These are phyloP conservation scores for Vigna nakashimae DNA, from an alignment of 306 rosid species.

Conservation along the genomic window DNA sequence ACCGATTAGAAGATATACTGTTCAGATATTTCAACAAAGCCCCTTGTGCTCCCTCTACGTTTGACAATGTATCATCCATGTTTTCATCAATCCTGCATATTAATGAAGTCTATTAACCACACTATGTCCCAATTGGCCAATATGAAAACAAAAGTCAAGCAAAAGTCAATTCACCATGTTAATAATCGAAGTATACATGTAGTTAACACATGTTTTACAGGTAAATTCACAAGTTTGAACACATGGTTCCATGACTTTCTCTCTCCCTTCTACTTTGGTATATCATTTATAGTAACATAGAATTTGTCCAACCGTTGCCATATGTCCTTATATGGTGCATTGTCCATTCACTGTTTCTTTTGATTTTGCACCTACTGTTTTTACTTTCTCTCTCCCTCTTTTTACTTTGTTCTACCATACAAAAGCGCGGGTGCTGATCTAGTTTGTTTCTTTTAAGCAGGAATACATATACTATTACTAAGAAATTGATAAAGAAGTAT, in stretches of 20 bases:
- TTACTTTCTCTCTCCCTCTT: too few species aligned
- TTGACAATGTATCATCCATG: constrained; percentile 94
- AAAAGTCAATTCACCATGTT: background rate
- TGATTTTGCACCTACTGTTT: too few species aligned
- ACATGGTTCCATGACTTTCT: constrained; percentile 19
- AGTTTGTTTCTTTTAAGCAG: background rate
- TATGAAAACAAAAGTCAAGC: constrained; percentile 4
- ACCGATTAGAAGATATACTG: constrained; percentile 96
- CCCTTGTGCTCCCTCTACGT: constrained; percentile 96
- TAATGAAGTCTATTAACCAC: constrained; percentile 22
- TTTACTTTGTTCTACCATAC: too few species aligned
- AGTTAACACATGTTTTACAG: background rate
- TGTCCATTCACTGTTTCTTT: too few species aligned
- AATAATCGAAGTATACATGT: constrained; percentile 11
- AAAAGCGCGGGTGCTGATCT: too few species aligned
- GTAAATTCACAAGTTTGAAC: background rate
- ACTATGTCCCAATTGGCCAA: constrained; percentile 22
- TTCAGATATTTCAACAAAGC: constrained; percentile 88
- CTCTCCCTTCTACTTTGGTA: background rate
- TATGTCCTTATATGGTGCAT: too few species aligned
- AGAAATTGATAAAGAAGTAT: background rate
- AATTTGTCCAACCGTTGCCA: too few species aligned
- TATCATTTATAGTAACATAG: background rate
- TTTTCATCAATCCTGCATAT: constrained; percentile 90
- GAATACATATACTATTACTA: background rate